These are phyloP conservation scores for Epichloe amarillans DNA, from an alignment of 2,329 filamentous ascomycete species.

Conservation along the genomic window DNA sequence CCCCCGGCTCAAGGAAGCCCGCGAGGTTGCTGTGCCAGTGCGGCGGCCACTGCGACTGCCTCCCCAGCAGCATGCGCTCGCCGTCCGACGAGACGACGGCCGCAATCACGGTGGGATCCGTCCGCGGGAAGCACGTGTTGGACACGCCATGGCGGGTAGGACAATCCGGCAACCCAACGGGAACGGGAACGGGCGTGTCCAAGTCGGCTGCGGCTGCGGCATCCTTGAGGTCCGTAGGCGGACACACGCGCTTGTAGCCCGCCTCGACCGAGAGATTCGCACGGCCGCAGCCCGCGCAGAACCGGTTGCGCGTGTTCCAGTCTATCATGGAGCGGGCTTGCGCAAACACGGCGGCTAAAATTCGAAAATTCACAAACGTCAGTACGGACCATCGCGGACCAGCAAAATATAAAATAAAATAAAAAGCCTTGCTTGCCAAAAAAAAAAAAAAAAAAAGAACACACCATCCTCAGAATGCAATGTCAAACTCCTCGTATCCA, in stretches of 20 bases:
- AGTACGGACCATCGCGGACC: too few species aligned
- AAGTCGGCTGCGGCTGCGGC: conserved; percentile 17
- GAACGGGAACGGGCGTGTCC: background rate
- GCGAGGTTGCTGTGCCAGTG: conserved; percentile 83
- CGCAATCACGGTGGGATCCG: conserved; percentile 91
- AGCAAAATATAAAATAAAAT: too few species aligned
- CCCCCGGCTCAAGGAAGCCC: conserved; percentile 77
- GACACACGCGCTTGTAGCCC: conserved; percentile 70
- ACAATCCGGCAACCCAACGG: conserved; percentile 38
- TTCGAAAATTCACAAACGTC: too few species aligned
- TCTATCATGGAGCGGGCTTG: conserved; percentile 80
- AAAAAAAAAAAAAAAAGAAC: conserved; percentile 6
- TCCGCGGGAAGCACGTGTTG: conserved; percentile 84
- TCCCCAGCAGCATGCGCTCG: conserved; percentile 66
- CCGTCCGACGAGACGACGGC: conserved; percentile 76
- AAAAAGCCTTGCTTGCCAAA: background rate
- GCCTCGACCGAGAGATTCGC: conserved; percentile 67
- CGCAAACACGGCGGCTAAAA: conserved; percentile 74
- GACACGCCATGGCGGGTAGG: conserved; percentile 73
- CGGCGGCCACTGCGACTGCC: conserved; percentile 70
- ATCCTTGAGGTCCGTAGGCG: conserved; percentile 49
- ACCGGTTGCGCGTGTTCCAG: conserved; percentile 89
- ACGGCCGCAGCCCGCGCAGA: conserved; percentile 80
- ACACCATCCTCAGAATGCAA: conserved; percentile 49
- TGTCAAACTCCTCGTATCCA: conserved; percentile 49